Percentiles rank a stretch among this genome's conserved stretches.
These are phyloP conservation scores for Phaseolus lunatus DNA, from an alignment of 306 rosid genomes.

Conservation along the genomic window DNA sequence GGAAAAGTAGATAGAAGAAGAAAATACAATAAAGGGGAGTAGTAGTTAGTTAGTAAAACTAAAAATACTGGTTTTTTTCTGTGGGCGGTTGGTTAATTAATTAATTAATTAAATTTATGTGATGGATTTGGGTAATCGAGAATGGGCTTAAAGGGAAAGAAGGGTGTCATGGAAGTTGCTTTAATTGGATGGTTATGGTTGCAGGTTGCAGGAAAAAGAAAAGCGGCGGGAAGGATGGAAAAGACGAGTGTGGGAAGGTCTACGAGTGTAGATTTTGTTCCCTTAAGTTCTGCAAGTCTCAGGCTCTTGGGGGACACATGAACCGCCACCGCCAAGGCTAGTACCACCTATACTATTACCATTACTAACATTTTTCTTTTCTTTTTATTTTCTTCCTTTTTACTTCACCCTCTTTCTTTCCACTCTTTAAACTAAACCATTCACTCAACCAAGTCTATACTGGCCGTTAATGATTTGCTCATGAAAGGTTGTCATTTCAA, in stretches of 20 bases:
- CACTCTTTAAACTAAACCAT: not conserved
- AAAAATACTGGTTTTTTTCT: too few relatives aligned
- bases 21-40: not conserved
- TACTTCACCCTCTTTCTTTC: too few relatives aligned
- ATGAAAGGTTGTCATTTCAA: constrained; percentile 61
- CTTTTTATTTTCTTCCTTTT: not conserved
- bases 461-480: constrained; percentile 49
- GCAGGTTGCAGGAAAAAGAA: constrained; percentile 88
- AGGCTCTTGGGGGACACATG: constrained; percentile 99
- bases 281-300: constrained; percentile 99
- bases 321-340: constrained; percentile 99
- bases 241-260: constrained; percentile 87
- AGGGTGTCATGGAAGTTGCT: constrained; percentile 50
- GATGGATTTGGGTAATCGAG: constrained; percentile 49
- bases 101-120: not conserved
- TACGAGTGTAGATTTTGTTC: constrained; percentile 99
- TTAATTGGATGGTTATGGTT: constrained; percentile 48
- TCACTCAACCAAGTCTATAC: not conserved
- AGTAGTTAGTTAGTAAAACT: not conserved
- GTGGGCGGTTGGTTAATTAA: constrained; percentile 1
- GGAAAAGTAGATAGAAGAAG: not conserved
- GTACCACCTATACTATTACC: constrained; percentile 15
- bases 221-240: constrained; percentile 84
- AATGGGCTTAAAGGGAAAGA: constrained; percentile 42
- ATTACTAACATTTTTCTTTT: not conserved